Base-by-base conservation (phyloP, 192 early-diverging fungal species). In the Paraglomus occultum region DNA sequence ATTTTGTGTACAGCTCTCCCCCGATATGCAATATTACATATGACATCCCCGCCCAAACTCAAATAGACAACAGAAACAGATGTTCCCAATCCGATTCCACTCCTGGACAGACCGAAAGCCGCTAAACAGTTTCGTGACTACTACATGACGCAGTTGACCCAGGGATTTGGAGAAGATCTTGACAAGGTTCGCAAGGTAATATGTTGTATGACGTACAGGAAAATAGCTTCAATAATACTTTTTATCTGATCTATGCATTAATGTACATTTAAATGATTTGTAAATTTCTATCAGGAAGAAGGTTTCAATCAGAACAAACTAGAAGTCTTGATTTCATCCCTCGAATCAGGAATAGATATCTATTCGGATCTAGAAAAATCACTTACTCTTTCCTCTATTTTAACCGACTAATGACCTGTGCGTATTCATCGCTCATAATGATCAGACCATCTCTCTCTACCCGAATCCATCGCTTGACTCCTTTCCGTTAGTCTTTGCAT, bases 321-420 rank as follows among this genome's bases (percentile, higher is more conserved):
- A 42, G 71, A 75, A 52, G 65, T 80, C 44, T 54, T 80, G 39
- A 78, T 78, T 48, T 67, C 75, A 42, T 76, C 79, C 17, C 60
- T 80, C n/a, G 79, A 80, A 72, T 72, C 76, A 31, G 76, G 76
- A 4, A 70, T 76, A 9, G 52, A 73, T 62, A 73, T 78, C 15
- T 80, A 71, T 57, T 76, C 77, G 7, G 68, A 71, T 23, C 18
- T 74, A 22, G 79, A 78, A 58, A 76, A 74, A 62, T 71, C 73
- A 50, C n/a, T 74, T 14, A 48, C 23, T 22, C 43, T 74, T 43
- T 49, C 40, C 51, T n/a, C 51, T 31, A 31, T 31, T 1, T 31
- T 31, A 31, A 2, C 31, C 31, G 31, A 31, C 31, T 31, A 31
- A 31, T 31, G 31, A 31, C 1, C 3, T 31, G 31, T 3, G 3